Percentiles rank a stretch among this genome's conserved stretches.
phyloP scores from a whole-genome alignment of 768 basidiomycete genomes.

The Lyophyllum decastes region DNA sequence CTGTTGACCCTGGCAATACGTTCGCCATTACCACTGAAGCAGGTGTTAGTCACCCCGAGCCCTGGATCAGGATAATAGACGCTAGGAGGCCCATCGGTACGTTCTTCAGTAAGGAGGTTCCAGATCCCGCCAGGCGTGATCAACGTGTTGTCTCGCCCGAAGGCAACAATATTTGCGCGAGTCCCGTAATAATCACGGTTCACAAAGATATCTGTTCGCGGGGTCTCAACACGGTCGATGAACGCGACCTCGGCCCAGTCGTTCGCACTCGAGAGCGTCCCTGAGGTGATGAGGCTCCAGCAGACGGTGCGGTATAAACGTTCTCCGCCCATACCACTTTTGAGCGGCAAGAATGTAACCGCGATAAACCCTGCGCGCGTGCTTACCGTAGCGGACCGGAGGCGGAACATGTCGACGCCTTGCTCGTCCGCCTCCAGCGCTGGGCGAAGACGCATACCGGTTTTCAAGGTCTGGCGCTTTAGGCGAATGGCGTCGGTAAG shows the following conservation, averaged over 20 bases:
- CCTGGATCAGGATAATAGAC: neutral
- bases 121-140: slow-evolving; percentile 6
- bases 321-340: neutral
- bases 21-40: slow-evolving; percentile 8
- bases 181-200: neutral
- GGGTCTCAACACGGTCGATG: neutral
- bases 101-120: neutral
- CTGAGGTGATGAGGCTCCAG: slow-evolving; percentile 7
- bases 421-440: neutral
- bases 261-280: neutral
- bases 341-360: neutral
- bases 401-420: neutral
- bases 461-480: neutral
- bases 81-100: neutral
- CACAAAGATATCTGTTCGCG: neutral
- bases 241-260: slow-evolving; percentile 9
- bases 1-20: neutral
- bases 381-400: slow-evolving; percentile 7
- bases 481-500: neutral
- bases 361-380: slow-evolving; percentile 8
- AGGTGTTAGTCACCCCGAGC: neutral
- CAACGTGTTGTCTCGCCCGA: neutral
- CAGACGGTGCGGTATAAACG: slow-evolving; percentile 3
- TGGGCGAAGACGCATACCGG: slow-evolving; percentile 3
- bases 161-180: neutral